phyloP scores from a whole-genome alignment of 2,329 filamentous ascomycete genomes.

The Ambrosiella xylebori region DNA sequence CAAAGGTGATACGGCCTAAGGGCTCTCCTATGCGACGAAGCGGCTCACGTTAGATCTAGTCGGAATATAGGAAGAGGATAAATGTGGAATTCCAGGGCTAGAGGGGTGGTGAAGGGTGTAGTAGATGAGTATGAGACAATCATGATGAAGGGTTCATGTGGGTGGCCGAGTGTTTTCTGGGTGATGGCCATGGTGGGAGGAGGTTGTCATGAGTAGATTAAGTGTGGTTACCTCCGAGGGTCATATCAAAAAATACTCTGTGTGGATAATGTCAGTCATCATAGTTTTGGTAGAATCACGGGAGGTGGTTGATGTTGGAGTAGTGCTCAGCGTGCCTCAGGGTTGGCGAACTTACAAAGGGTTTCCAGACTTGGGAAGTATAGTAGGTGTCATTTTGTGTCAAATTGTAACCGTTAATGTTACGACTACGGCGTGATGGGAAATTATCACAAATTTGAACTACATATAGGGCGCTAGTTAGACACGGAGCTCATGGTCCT shows the following conservation, averaged over 20 bases:
- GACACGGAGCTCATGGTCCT: too few species aligned
- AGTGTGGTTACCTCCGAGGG: conserved; percentile 46
- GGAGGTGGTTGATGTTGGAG: neutral
- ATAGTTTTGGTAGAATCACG: neutral
- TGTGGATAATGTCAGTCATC: neutral
- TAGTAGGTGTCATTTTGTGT: conserved; percentile 25
- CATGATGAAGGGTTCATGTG: neutral
- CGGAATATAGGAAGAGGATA: neutral
- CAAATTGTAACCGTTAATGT: too few species aligned
- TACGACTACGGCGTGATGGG: too few species aligned
- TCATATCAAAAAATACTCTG: conserved; percentile 60
- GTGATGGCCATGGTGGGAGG: neutral
- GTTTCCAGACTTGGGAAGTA: conserved; percentile 30
- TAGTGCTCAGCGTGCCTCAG: neutral
- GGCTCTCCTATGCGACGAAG: conserved; percentile 46
- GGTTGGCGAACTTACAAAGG: conserved; percentile 24
- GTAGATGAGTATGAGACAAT: neutral
- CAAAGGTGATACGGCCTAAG: conserved; percentile 73
- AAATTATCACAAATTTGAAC: too few species aligned
- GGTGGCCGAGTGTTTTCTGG: neutral
- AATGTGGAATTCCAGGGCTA: too few species aligned
- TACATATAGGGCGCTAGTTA: too few species aligned
- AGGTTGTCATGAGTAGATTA: neutral
- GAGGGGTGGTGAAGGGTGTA: neutral
- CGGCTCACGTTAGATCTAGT: neutral